Base-by-base conservation (phyloP, 2,329 filamentous ascomycete species). In the Bipolaris zeicola region DNA sequence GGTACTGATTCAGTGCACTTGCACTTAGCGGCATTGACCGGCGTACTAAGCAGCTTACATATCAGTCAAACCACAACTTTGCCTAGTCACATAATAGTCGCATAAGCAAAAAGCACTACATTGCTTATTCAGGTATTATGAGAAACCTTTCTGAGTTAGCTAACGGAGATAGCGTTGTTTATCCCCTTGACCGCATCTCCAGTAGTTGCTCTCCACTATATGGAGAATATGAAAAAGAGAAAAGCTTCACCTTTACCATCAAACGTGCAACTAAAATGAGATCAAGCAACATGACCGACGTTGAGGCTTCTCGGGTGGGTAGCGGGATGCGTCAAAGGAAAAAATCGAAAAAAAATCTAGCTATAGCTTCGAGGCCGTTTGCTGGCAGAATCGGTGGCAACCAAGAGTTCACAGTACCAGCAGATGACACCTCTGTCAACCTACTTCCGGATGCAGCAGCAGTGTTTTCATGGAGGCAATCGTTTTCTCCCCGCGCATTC, bases 401-500 rank as follows among this genome's bases (percentile, higher is more conserved):
- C 5, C 44, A 47, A 10, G 44, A 47, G 10, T 47, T 47, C 13
- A 47, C 44, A 6, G 31, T 36, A 47, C 18, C 31, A 26, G 44
- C 31, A 22, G 31, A 47, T 11, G 33, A 36, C 31, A 13, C 44
- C 6, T 24, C 31, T 10, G 0, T 10, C 1, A 31, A 14, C 16
- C 2, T 13, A 20, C 28, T 20, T 13, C 34, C 34, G 10, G 45
- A 48, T 10, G 45, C 45, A 18, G 20, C 20, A 24, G 44, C 44
- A 8, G 10, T 10, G 7, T 38, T 26, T 8, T 38, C 45, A 13
- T 48, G 33, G 33, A 22, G 8, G n/a, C 34, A 26, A 14, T 48
- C 34, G n/a, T 18, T 44, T 16, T 33, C 45, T 24, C 14, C 14
- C 8, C 39, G 11, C 10, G 61, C 53, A 5, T 67, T 69, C 33